Base-by-base conservation (phyloP, 495 filamentous ascomycete species). In the Terfezia boudieri region DNA sequence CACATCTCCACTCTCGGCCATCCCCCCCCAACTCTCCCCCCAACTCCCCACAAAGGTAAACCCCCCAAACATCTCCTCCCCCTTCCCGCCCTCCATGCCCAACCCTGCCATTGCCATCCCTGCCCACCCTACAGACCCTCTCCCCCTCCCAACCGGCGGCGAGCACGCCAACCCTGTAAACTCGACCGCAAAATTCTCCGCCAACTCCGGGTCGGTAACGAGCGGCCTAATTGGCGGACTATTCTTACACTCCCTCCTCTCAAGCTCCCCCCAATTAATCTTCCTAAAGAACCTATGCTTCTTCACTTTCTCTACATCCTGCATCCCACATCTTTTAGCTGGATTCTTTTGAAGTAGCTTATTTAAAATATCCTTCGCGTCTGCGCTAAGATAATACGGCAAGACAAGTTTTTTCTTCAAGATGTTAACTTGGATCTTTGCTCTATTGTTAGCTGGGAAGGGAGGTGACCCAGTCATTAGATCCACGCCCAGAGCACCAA, bases 281-380 rank as follows among this genome's bases (percentile, higher is more conserved):
- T 85, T 89, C 54, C 84, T 76, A 76, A 98, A 98, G 73, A 98
- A 96, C 17, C 90, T 80, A 61, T 98, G 90, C 50, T 80, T 79
- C 74, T 93, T 94, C 67, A 98, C 88, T 8, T 71, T 82, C 36
- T 75, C 68, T 32, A 96, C 67, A 54, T 98, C 90, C 63, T 83
- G 81, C 57, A 77, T 77, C 6, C 90, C 90, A 8, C 96, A 73
- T 12, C 90, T 77, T 66, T 94, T 94, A 57, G 75, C 71, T 0
- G 90, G 86, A 22, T 98, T 86, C 68, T 95, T 95, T 61, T 84
- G 81, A 38, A 98, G 71, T 4, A 98, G 74, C 5, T 89, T 79
- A 1, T 77, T 92, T 52, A 96, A 76, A 26, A 96, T 74, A 66
- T 96, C 92, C 67, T 93, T 96, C 10, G 90, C 84, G 61, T 98